A percentile compares a stretch with the other conserved stretches of the same genome.
Evolutionary conservation across 192 early-diverging fungal genomes (phyloP).

Genomic region (Coemansia sp.): DNA sequence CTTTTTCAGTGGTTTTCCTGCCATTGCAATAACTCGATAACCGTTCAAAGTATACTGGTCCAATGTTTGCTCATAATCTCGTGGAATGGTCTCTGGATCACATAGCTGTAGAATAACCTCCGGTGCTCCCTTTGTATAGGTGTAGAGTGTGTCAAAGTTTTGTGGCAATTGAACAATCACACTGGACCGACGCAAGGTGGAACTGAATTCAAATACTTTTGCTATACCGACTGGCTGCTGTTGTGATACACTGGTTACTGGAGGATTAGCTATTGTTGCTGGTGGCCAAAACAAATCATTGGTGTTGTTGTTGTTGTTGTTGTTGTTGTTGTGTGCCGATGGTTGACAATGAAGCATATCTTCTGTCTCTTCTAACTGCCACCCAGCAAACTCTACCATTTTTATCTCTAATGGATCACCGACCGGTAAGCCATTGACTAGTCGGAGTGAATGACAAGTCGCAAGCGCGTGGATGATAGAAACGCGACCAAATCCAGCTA

Average conservation of each 20-base stretch:
- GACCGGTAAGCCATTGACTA: conserved; percentile 74
- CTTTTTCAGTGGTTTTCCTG: conserved; percentile 59
- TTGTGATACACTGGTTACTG: background rate
- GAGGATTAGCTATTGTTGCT: conserved; percentile 3
- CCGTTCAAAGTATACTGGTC: conserved; percentile 85
- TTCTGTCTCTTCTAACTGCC: conserved; percentile 85
- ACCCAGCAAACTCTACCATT: conserved; percentile 95
- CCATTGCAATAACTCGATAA: conserved; percentile 92
- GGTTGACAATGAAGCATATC: conserved; percentile 24
- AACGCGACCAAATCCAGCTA: background rate
- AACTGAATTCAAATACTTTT: conserved; percentile 87
- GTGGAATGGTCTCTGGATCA: conserved; percentile 67
- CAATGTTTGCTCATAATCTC: conserved; percentile 69
- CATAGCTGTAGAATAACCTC: conserved; percentile 89
- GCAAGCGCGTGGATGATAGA: conserved; percentile 60
- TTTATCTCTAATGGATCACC: conserved; percentile 95
- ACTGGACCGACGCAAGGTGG: conserved; percentile 82
- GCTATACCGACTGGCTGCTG: conserved; percentile 53
- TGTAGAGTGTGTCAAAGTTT: conserved; percentile 11
- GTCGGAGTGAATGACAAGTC: conserved; percentile 79
- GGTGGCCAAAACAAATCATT: background rate
- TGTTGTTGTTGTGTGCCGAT: no score
- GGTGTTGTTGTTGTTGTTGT: background rate
- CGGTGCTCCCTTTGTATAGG: conserved; percentile 96
- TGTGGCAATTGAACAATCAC: conserved; percentile 66